phyloP scores from a whole-genome alignment of 176 grass and related monocot species.

The Hsuehochloa calcarea region DNA sequence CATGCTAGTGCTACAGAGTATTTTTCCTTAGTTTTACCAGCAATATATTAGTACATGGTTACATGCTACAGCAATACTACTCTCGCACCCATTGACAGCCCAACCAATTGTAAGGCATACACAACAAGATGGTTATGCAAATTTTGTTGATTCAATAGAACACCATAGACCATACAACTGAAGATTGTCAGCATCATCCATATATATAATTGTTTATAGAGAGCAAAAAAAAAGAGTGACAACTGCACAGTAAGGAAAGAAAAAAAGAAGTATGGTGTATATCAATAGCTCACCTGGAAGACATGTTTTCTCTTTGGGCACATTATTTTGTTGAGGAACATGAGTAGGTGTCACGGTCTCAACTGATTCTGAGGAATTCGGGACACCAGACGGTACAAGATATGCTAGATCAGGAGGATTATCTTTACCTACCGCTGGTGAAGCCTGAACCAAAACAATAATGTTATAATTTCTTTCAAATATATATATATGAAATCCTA shows the following conservation, averaged over 20 bases:
- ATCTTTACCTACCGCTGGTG: slow-evolving; percentile 79
- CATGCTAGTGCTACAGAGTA: slow-evolving; percentile 2
- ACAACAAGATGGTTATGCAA: neutral
- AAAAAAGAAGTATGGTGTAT: slow-evolving; percentile 10
- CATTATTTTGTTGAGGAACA: slow-evolving; percentile 42
- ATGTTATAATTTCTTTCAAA: slow-evolving; percentile 19
- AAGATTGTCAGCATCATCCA: neutral
- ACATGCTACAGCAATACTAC: neutral
- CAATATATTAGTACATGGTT: slow-evolving; percentile 12
- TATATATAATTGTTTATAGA: neutral
- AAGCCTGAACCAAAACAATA: slow-evolving; percentile 53
- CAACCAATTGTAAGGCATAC: neutral
- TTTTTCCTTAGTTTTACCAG: neutral
- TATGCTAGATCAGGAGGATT: slow-evolving; percentile 83
- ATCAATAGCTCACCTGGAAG: slow-evolving; percentile 43
- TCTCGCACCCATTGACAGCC: neutral
- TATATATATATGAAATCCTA: slow-evolving; percentile 17
- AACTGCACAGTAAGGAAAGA: neutral
- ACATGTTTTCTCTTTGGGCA: slow-evolving; percentile 48
- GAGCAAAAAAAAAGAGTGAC: slow-evolving; percentile 3
- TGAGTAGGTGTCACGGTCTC: slow-evolving; percentile 39
- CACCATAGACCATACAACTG: neutral
- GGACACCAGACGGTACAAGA: slow-evolving; percentile 59
- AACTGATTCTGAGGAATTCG: slow-evolving; percentile 40
- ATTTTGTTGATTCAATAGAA: slow-evolving; percentile 23